phyloP scores from a whole-genome alignment of 73 alveolate species.

The Symbiodinium pilosum region DNA sequence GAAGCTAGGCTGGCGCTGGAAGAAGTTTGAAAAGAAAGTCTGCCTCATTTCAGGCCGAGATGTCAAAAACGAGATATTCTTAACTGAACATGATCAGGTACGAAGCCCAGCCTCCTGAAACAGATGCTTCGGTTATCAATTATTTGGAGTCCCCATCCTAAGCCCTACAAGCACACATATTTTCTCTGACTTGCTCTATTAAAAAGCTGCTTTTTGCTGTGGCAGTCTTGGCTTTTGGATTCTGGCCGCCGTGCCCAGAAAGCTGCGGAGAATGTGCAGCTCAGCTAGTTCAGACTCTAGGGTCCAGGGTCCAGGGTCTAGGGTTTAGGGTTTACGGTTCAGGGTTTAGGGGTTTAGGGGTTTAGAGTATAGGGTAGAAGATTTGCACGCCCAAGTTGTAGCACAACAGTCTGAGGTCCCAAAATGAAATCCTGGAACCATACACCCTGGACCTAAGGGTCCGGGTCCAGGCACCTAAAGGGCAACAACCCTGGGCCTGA shows the following conservation, averaged over 20 bases:
- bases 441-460: too few relatives aligned
- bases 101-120: neutral
- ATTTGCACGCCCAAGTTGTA: too few relatives aligned
- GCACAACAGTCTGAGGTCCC: too few relatives aligned
- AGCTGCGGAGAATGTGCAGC: slow-evolving; percentile 49
- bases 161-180: neutral
- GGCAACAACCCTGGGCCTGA: too few relatives aligned
- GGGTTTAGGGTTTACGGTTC: neutral
- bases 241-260: slow-evolving; percentile 71
- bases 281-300: neutral
- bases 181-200: neutral
- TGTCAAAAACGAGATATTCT: neutral
- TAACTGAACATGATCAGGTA: neutral
- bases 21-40: too few relatives aligned
- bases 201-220: neutral
- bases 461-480: too few relatives aligned
- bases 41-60: too few relatives aligned
- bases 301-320: neutral
- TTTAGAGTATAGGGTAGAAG: too few relatives aligned
- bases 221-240: slow-evolving; percentile 49
- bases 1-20: too few relatives aligned
- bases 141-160: neutral
- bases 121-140: neutral
- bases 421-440: too few relatives aligned
- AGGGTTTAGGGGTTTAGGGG: too few relatives aligned